Conservation (phyloP, 2,329 filamentous ascomycete genomes). For the Fusarium anthophilum region DNA sequence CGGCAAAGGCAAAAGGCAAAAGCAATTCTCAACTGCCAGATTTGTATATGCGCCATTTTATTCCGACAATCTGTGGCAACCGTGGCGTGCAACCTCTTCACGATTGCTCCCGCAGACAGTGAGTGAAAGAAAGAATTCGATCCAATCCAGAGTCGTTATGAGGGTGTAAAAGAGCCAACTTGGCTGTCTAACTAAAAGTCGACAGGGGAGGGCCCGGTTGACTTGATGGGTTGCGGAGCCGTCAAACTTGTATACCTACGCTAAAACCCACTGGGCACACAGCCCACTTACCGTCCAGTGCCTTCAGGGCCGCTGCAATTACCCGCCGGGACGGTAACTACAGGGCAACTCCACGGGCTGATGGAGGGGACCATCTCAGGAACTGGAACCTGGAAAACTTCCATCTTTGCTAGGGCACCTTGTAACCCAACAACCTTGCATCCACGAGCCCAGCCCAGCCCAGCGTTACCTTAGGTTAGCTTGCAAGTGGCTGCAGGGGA, state of each 20-base stretch:
- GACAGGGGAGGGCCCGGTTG: neutral
- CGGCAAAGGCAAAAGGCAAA: neutral
- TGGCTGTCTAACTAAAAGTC: neutral
- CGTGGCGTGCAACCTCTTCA: constrained; percentile 34
- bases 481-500: constrained; percentile 23
- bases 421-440: constrained; percentile 2
- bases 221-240: constrained; percentile 12
- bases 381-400: constrained; percentile 16
- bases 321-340: constrained; percentile 21
- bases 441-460: neutral
- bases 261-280: constrained; percentile 5
- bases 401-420: constrained; percentile 4
- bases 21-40: constrained; percentile 12
- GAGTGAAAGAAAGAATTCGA: neutral
- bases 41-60: constrained; percentile 35
- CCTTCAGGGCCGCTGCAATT: constrained; percentile 15
- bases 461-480: neutral
- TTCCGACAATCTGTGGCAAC: constrained; percentile 14
- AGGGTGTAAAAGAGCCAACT: constrained; percentile 24
- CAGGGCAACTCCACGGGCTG: constrained; percentile 6
- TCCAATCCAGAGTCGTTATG: neutral
- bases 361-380: constrained; percentile 17
- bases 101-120: neutral
- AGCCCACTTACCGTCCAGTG: neutral
- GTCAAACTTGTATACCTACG: constrained; percentile 11